Base-by-base conservation (phyloP, 2,329 filamentous ascomycete species). In the Nothophoma quercina region DNA sequence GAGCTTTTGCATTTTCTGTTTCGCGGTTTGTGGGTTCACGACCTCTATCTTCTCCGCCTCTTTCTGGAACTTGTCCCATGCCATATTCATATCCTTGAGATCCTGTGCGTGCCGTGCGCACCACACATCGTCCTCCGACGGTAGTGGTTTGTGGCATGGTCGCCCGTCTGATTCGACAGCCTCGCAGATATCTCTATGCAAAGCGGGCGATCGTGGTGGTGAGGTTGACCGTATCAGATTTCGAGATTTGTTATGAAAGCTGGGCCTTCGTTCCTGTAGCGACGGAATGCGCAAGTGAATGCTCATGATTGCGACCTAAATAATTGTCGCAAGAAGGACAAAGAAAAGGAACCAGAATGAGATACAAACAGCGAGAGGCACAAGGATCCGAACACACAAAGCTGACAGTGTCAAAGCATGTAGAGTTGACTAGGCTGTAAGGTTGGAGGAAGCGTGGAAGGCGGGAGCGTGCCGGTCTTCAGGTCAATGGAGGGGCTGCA, bases 1-100 rank as follows among this genome's bases (percentile, higher is more conserved):
- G 7, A 69, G 50, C 32, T 67, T 66, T 8, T 66, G 21, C 2
- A 66, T 49, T 35, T 66, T 68, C 26, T 64, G 56, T 44, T 65
- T 65, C 13, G 59, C 64, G 10, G 51, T 40, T 15, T 61, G 48
- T 0, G 57, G 36, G 6, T 46, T 51, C 2, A 41, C 7, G 0
- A 58, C 63, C 13, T 62, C 48, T 3, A 63, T 42, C 10, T 39
- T 55, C n/a, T 68, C 63, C 1, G 63, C 64, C 8, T 67, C 62
- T 12, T 50, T 54, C 4, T 66, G 55, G 0, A 26, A 33, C 19
- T 51, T 53, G 4, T 36, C 38, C 65, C 67, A 69, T 18, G 43
- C 40, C 15, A 40, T 15, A 10, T 52, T 63, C 49, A 67, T 19
- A 1, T 64, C 33, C 23, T 46, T 59, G 36, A 60, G 51, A 13